These are phyloP conservation scores for Trichophyton verrucosum DNA, from an alignment of 2,329 filamentous ascomycete genomes.

Conservation along the genomic window DNA sequence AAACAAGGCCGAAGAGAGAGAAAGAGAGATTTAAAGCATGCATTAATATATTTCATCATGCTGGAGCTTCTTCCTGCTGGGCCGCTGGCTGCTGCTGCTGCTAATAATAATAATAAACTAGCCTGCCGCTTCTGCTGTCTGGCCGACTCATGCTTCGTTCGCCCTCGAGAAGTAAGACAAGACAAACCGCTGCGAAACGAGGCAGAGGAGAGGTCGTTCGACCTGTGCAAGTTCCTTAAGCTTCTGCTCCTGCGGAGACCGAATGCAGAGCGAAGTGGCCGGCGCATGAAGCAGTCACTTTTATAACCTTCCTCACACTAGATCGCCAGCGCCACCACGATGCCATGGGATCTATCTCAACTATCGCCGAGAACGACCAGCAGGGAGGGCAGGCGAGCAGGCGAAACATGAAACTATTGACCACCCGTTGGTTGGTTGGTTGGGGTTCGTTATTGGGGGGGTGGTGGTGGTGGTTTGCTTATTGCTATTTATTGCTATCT, in stretches of 20 bases:
- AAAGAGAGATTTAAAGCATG: neutral
- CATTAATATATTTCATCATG: neutral
- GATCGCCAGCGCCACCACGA: neutral
- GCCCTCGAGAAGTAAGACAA: too few species aligned
- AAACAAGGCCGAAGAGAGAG: neutral
- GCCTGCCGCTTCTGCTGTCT: neutral
- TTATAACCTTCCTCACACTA: neutral
- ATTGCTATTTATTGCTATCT: slow-evolving; percentile 1
- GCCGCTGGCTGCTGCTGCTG: neutral
- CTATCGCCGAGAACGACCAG: neutral
- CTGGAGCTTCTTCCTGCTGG: neutral
- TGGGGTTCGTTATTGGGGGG: neutral
- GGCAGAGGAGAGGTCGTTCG: too few species aligned
- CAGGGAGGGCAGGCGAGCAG: neutral
- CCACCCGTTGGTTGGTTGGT: neutral
- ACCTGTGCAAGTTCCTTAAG: neutral
- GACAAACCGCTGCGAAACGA: too few species aligned
- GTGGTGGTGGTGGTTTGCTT: neutral
- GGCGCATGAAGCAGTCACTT: neutral
- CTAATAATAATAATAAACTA: neutral
- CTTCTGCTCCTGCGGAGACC: neutral
- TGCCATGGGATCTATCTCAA: neutral
- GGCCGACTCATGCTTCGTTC: too few species aligned
- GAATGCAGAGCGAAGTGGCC: neutral
- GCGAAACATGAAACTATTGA: slow-evolving; percentile 5